Percentiles rank a stretch among this genome's conserved stretches.
Conservation (phyloP, 73 alveolate species). For the Tetrahymena borealis region DNA sequence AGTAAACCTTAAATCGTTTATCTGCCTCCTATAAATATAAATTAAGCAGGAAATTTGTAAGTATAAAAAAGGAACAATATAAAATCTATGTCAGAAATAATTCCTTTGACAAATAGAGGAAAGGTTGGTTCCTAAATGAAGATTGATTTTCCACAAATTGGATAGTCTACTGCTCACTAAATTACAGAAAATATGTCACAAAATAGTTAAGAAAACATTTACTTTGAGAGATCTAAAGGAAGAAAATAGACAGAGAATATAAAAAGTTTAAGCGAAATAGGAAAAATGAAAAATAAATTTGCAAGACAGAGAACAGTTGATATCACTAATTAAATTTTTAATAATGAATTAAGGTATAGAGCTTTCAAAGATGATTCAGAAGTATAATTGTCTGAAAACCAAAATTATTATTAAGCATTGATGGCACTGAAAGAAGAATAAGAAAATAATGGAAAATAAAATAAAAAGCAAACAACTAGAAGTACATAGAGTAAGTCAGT, state of each 20-base stretch:
- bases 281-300: not conserved
- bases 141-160: not conserved
- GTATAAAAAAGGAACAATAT: not conserved
- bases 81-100: not conserved
- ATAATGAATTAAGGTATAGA: not conserved
- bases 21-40: not conserved
- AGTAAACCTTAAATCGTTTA: too few relatives aligned
- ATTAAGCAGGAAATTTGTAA: not conserved
- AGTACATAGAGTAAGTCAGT: too few relatives aligned
- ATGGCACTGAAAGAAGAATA: too few relatives aligned
- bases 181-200: not conserved
- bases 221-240: not conserved
- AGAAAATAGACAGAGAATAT: not conserved
- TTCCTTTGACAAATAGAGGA: not conserved
- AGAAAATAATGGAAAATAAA: too few relatives aligned
- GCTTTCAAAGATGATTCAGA: not conserved
- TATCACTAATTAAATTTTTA: not conserved
- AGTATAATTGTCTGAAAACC: too few relatives aligned
- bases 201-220: not conserved
- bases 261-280: not conserved
- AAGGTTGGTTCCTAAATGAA: not conserved
- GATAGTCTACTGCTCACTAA: not conserved
- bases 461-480: too few relatives aligned
- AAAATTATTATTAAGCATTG: too few relatives aligned
- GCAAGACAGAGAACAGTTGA: not conserved